Evolutionary conservation across 2,329 filamentous ascomycete genomes (phyloP).

Genomic region (Diplodia seriata): DNA sequence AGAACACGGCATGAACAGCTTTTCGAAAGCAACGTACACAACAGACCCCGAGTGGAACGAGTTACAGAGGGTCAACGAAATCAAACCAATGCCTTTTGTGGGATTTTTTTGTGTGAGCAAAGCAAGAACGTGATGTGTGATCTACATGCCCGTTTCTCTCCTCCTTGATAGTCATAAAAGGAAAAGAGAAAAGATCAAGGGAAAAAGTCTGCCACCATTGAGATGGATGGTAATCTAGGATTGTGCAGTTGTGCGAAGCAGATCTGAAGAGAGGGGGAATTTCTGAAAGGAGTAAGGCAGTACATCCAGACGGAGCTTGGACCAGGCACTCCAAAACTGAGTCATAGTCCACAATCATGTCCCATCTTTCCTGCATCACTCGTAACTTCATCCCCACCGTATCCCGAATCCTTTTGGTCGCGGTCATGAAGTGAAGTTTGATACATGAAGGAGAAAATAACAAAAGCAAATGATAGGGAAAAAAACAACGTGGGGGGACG

Average conservation of each 20-base stretch:
- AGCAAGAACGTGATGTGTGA: conserved; percentile 2
- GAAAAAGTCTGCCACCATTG: conserved; percentile 5
- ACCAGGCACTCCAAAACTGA: conserved; percentile 15
- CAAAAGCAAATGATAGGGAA: conserved; percentile 1
- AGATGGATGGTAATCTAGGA: conserved; percentile 16
- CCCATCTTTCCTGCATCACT: conserved; percentile 23
- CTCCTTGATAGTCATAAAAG: conserved; percentile 8
- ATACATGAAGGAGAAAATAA: conserved; percentile 21
- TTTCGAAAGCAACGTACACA: background rate
- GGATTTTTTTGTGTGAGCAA: conserved; percentile 7
- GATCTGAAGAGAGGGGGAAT: conserved; percentile 10
- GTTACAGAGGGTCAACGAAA: background rate
- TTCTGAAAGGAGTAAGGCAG: conserved; percentile 23
- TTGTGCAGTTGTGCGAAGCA: conserved; percentile 1
- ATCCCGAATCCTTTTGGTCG: conserved; percentile 21
- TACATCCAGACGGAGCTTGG: conserved; percentile 17
- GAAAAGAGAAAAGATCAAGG: conserved; percentile 6
- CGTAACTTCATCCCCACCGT: conserved; percentile 22
- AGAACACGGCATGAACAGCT: background rate
- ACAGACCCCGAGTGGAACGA: background rate
- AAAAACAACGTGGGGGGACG: conserved; percentile 6
- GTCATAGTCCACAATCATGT: conserved; percentile 27
- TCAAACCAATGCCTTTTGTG: conserved; percentile 16
- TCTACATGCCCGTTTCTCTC: conserved; percentile 24
- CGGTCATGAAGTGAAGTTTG: conserved; percentile 30